A percentile compares a stretch with the other conserved stretches of the same genome.
phyloP scores from a whole-genome alignment of 2,329 filamentous ascomycete genomes.

The Trichoderma lentiforme region DNA sequence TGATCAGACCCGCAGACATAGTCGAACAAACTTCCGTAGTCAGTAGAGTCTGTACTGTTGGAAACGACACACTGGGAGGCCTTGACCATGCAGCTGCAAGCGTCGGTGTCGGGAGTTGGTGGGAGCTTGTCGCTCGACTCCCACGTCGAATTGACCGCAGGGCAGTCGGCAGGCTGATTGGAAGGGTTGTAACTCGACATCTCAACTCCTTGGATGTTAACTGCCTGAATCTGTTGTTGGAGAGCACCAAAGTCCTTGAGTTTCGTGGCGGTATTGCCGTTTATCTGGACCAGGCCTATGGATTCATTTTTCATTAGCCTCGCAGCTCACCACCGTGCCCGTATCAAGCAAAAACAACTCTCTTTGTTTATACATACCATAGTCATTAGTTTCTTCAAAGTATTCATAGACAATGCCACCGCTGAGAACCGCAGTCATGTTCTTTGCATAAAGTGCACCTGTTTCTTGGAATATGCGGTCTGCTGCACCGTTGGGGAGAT shows the following conservation, averaged over 20 bases:
- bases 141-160: conserved; percentile 64
- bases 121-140: conserved; percentile 64
- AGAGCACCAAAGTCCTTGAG: conserved; percentile 73
- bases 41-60: conserved; percentile 51
- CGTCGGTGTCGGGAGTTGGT: conserved; percentile 70
- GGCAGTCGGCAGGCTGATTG: conserved; percentile 72
- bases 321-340: background rate
- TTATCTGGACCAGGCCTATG: conserved; percentile 62
- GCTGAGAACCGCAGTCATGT: conserved; percentile 87
- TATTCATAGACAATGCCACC: conserved; percentile 99
- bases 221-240: conserved; percentile 65
- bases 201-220: conserved; percentile 59
- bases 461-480: conserved; percentile 85
- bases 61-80: conserved; percentile 69
- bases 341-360: background rate
- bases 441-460: conserved; percentile 67
- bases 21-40: conserved; percentile 68
- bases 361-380: conserved; percentile 50
- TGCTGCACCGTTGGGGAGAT: conserved; percentile 56
- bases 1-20: conserved; percentile 62
- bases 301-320: conserved; percentile 19
- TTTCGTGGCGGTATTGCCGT: conserved; percentile 57
- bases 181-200: conserved; percentile 66
- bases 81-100: conserved; percentile 84
- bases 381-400: conserved; percentile 87